These are phyloP conservation scores for Uronychia setigera DNA, from an alignment of 73 alveolate species.

Conservation along the genomic window DNA sequence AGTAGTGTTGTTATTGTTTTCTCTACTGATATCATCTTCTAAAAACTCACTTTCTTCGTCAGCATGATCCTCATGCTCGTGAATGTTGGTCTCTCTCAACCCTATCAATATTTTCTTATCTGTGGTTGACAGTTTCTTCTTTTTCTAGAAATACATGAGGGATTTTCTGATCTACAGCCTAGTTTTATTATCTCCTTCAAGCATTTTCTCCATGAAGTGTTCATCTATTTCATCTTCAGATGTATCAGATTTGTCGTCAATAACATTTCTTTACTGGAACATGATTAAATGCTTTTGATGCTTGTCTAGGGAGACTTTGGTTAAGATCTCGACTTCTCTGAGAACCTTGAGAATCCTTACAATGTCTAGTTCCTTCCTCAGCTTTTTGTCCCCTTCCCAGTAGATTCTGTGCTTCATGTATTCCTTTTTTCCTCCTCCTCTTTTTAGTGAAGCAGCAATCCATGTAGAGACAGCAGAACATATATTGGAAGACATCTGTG, in stretches of 20 bases:
- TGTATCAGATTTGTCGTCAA: neutral
- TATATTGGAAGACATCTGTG: neutral
- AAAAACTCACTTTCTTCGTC: neutral
- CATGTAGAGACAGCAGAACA: neutral
- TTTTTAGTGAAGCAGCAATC: neutral
- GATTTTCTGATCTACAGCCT: neutral
- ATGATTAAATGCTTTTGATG: neutral
- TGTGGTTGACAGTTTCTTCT: neutral
- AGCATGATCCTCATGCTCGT: neutral
- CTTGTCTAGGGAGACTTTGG: neutral
- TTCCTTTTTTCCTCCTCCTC: neutral
- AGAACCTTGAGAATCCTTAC: neutral
- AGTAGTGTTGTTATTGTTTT: no score
- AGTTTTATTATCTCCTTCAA: neutral
- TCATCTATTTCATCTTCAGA: neutral
- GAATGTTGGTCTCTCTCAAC: neutral
- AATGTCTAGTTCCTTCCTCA: neutral
- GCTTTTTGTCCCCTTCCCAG: constrained; percentile 1
- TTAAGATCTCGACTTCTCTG: neutral
- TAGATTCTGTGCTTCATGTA: neutral
- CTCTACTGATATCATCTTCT: neutral
- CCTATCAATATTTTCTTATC: neutral
- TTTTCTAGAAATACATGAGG: neutral
- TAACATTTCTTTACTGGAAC: neutral
- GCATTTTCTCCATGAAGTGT: neutral